phyloP scores from a whole-genome alignment of 2,329 filamentous ascomycete genomes.

The Venturia carpophila region DNA sequence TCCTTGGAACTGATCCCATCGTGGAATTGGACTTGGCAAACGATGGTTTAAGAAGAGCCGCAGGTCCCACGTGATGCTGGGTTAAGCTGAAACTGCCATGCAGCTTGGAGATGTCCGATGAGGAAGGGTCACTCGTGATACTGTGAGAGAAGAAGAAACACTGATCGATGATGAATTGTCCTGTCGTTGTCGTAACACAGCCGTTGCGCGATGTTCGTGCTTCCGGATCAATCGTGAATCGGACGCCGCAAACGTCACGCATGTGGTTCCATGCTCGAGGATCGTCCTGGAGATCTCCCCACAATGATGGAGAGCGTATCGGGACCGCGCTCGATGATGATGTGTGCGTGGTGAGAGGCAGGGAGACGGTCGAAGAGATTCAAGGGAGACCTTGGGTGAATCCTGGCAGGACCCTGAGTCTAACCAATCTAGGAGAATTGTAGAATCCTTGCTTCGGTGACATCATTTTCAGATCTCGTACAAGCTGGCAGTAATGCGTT shows the following conservation, averaged over 20 bases:
- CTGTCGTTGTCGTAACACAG: neutral
- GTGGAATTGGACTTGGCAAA: too few relatives aligned
- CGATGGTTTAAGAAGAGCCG: neutral
- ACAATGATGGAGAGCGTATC: neutral
- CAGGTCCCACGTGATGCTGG: neutral
- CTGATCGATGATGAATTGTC: neutral
- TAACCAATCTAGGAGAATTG: neutral
- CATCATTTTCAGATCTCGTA: neutral
- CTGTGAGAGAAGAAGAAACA: neutral
- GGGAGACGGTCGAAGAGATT: neutral
- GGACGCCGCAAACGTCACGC: neutral
- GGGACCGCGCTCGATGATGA: neutral
- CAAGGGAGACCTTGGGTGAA: neutral
- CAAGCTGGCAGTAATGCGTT: neutral
- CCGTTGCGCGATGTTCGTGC: neutral
- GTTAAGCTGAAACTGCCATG: neutral
- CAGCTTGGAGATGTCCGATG: neutral
- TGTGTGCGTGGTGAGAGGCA: neutral
- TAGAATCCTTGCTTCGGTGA: constrained; percentile 8
- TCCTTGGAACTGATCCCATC: neutral
- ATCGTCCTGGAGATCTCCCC: neutral
- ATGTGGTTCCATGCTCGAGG: neutral
- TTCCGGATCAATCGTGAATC: neutral
- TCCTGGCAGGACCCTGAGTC: neutral
- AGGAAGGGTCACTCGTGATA: neutral